Percentiles rank a stretch among this genome's conserved stretches.
Conservation (phyloP, 2,329 filamentous ascomycete genomes). For the Byssoonygena ceratinophila region DNA sequence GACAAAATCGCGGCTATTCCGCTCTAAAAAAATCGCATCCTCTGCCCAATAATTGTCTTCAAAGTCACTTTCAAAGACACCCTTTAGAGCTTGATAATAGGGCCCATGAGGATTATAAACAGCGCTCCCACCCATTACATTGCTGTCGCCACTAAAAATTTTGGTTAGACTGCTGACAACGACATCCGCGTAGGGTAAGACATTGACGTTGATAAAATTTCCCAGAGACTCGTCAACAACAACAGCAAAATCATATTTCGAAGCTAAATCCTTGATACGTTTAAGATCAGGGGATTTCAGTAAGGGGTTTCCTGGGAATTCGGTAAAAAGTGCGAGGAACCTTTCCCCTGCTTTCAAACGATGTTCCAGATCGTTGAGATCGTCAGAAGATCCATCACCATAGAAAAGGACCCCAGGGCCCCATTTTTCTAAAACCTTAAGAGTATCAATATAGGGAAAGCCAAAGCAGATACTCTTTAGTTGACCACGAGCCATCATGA, state of each 20-base stretch:
- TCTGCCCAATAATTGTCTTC: slow-evolving; percentile 92
- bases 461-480: slow-evolving; percentile 79
- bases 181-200: slow-evolving; percentile 77
- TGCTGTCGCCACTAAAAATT: slow-evolving; percentile 92
- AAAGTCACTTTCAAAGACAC: slow-evolving; percentile 53
- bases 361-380: slow-evolving; percentile 72
- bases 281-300: slow-evolving; percentile 71
- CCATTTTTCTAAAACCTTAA: slow-evolving; percentile 92
- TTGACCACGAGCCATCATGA: slow-evolving; percentile 54
- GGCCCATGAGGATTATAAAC: slow-evolving; percentile 56
- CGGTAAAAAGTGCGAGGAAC: slow-evolving; percentile 78
- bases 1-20: slow-evolving; percentile 88
- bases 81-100: slow-evolving; percentile 61
- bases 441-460: slow-evolving; percentile 95
- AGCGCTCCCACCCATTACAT: slow-evolving; percentile 85
- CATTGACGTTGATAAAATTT: slow-evolving; percentile 91
- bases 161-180: slow-evolving; percentile 94
- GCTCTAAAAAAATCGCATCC: slow-evolving; percentile 87
- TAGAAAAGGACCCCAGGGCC: slow-evolving; percentile 84
- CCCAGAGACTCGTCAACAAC: slow-evolving; percentile 95
- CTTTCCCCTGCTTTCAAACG: slow-evolving; percentile 61
- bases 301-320: slow-evolving; percentile 89
- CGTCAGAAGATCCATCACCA: slow-evolving; percentile 62
- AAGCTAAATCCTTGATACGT: slow-evolving; percentile 69
- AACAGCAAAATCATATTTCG: slow-evolving; percentile 76